Conservation (phyloP, 2,329 filamentous ascomycete genomes). For the Tolypocladium pustulatum region DNA sequence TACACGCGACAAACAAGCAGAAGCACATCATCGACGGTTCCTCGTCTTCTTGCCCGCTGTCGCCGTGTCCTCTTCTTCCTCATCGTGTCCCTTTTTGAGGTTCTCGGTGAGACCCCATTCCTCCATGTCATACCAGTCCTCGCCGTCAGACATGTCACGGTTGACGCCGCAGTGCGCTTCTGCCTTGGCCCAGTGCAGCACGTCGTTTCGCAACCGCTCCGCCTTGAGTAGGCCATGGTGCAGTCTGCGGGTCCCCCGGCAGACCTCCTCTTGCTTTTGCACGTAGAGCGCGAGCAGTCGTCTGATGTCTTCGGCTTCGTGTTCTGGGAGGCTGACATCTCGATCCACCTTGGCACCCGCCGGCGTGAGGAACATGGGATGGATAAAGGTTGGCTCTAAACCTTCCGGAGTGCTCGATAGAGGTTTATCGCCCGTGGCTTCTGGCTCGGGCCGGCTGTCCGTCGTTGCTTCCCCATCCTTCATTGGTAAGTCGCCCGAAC, state of each 20-base stretch:
- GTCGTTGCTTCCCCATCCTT: conserved; percentile 18
- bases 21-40: conserved; percentile 32
- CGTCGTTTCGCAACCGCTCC: conserved; percentile 59
- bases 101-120: conserved; percentile 68
- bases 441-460: conserved; percentile 17
- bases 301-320: conserved; percentile 70
- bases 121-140: conserved; percentile 81
- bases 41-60: conserved; percentile 51
- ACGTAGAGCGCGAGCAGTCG: conserved; percentile 65
- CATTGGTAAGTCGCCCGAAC: conserved; percentile 7
- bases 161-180: conserved; percentile 59
- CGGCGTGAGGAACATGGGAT: conserved; percentile 65
- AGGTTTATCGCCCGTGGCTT: not conserved
- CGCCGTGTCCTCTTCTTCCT: conserved; percentile 65
- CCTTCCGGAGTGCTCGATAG: conserved; percentile 6
- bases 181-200: conserved; percentile 67
- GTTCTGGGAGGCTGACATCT: conserved; percentile 59
- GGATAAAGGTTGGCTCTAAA: conserved; percentile 44
- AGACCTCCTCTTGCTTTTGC: conserved; percentile 78
- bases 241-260: conserved; percentile 56
- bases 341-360: conserved; percentile 51
- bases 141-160: conserved; percentile 73
- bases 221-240: conserved; percentile 63
- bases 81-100: conserved; percentile 71
- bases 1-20: not conserved